Evolutionary conservation across 257 asterid genomes (phyloP).

Genomic region (Solanum chilense): DNA sequence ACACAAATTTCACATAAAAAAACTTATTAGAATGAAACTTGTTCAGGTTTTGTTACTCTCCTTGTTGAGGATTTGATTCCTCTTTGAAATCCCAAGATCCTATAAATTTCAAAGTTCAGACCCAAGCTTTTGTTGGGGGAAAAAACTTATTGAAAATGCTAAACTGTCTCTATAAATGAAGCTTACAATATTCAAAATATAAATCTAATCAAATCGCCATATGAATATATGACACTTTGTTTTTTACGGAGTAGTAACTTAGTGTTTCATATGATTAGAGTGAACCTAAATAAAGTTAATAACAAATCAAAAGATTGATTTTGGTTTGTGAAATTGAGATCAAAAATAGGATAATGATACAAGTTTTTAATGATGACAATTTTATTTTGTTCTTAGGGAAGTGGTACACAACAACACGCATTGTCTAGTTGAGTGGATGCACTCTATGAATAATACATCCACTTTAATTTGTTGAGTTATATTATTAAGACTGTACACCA

Average conservation of each 20-base stretch:
- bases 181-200: rapidly evolving
- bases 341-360: neutral
- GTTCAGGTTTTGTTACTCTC: neutral
- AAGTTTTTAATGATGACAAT: conserved; percentile 6
- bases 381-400: neutral
- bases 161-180: neutral
- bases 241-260: neutral
- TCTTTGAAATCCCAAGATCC: neutral
- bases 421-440: conserved; percentile 40
- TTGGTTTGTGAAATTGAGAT: neutral
- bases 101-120: neutral
- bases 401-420: conserved; percentile 80
- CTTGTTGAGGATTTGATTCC: neutral
- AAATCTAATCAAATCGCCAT: neutral
- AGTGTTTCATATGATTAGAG: neutral
- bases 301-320: neutral
- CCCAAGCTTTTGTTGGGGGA: neutral
- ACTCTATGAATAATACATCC: conserved; percentile 13
- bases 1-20: neutral
- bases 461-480: neutral
- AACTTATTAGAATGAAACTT: neutral
- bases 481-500: neutral
- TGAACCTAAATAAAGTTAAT: neutral
- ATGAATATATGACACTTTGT: too few relatives aligned
- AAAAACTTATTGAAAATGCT: neutral